Conservation (phyloP, 257 asterid genomes). For the Solanum dulcamara region DNA sequence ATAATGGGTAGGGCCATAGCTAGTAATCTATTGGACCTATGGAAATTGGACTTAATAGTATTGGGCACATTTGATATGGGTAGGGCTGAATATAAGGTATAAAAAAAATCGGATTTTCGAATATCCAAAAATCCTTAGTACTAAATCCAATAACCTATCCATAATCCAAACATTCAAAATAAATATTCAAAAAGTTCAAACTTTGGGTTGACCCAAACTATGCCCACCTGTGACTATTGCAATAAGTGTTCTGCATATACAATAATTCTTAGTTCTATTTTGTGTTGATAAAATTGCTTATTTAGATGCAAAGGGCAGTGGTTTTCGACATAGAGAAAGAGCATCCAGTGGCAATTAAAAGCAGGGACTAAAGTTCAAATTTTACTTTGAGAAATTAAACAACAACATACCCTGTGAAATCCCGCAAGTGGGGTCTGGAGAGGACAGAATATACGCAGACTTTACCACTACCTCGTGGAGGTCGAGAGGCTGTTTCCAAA, state of each 20-base stretch:
- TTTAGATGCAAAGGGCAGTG: background rate
- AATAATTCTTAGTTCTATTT: background rate
- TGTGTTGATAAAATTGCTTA: background rate
- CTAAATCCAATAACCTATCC: background rate
- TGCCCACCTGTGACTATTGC: background rate
- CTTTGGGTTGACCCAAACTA: background rate
- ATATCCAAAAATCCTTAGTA: background rate
- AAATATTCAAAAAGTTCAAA: background rate
- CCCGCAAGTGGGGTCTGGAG: no score
- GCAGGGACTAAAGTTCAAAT: background rate
- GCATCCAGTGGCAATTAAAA: background rate
- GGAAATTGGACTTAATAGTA: background rate
- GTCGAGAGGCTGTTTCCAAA: no score
- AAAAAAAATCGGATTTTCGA: background rate
- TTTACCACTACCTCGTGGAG: no score
- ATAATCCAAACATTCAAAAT: background rate
- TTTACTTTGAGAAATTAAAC: background rate
- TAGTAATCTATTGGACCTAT: background rate
- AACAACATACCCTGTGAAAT: no score
- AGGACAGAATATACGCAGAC: no score
- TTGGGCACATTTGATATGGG: background rate
- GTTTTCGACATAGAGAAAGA: background rate
- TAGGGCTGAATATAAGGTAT: background rate
- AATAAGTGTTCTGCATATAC: background rate
- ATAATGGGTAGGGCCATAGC: background rate